Conservation (phyloP, 306 rosid genomes). For the Sindora glabra region DNA sequence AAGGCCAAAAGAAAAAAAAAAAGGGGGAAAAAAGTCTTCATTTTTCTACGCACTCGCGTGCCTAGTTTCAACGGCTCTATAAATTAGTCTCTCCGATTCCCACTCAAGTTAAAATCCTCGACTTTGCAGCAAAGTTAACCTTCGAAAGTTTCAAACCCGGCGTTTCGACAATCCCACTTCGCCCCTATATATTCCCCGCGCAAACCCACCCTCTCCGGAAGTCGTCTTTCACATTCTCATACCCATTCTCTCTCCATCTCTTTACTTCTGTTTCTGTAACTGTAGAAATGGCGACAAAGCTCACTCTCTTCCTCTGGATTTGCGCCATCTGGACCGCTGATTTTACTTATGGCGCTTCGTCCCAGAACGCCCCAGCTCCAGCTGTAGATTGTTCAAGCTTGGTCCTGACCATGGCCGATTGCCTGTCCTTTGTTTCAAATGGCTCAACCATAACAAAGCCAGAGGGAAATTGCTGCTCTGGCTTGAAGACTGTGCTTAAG, state of each 20-base stretch:
- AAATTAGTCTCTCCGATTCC: too few relatives aligned
- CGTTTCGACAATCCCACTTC: neutral
- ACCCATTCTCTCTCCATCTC: neutral
- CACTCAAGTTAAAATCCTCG: too few relatives aligned
- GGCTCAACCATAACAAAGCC: conserved; percentile 57
- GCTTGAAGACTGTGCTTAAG: conserved; percentile 78
- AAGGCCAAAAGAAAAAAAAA: too few relatives aligned
- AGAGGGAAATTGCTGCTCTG: conserved; percentile 55
- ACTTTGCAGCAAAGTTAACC: too few relatives aligned
- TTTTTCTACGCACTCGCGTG: too few relatives aligned
- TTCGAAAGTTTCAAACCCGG: too few relatives aligned
- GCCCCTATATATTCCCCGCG: conserved; percentile 18
- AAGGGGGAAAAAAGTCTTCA: too few relatives aligned
- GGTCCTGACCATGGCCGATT: conserved; percentile 48
- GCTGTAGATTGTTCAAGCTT: conserved; percentile 56
- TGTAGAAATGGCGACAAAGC: conserved; percentile 35
- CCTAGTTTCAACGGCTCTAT: too few relatives aligned
- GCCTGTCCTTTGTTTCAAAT: conserved; percentile 62
- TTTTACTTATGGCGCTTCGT: conserved; percentile 12
- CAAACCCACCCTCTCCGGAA: neutral
- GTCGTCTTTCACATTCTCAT: neutral
- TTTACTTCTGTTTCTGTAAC: neutral
- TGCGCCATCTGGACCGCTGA: conserved; percentile 15
- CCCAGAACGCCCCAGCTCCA: conserved; percentile 59
- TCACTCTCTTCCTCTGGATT: conserved; percentile 15